Evolutionary conservation across 2,329 filamentous ascomycete species (phyloP).

Genomic region (Fusarium sp.): DNA sequence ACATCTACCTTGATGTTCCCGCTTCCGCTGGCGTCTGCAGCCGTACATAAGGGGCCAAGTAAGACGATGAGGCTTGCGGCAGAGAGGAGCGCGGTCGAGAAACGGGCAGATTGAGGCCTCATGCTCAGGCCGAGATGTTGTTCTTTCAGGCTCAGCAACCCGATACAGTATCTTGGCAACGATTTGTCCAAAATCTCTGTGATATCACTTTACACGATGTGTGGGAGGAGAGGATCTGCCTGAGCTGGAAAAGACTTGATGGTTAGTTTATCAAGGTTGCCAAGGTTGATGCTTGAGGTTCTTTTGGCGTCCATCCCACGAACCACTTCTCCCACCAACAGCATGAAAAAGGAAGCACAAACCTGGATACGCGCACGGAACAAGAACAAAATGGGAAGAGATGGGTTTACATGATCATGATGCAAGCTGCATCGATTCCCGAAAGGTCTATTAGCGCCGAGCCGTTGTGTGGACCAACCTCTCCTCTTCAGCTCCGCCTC

Average conservation of each 20-base stretch:
- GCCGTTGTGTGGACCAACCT: too few species aligned
- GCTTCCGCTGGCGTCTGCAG: conserved; percentile 21
- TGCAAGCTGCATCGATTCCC: too few species aligned
- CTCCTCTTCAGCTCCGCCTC: too few species aligned
- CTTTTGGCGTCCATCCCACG: not conserved
- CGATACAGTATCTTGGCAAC: not conserved
- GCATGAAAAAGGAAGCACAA: not conserved
- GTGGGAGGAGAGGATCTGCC: not conserved
- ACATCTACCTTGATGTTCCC: conserved; percentile 27
- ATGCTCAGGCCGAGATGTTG: conserved; percentile 10
- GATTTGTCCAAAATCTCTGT: not conserved
- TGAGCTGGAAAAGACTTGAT: not conserved
- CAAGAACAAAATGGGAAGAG: not conserved
- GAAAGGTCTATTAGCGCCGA: too few species aligned
- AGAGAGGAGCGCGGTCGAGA: conserved; percentile 17
- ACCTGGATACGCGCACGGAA: not conserved
- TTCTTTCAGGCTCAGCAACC: not conserved
- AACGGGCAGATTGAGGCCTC: conserved; percentile 15
- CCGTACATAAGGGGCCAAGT: conserved; percentile 13
- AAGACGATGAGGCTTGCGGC: not conserved
- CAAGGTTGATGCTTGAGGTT: conserved; percentile 1
- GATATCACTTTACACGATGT: conserved; percentile 10
- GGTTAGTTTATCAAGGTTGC: conserved; percentile 23
- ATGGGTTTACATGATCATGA: too few species aligned
- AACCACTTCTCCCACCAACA: conserved; percentile 3